Percentiles rank a stretch among this genome's conserved stretches.
These are phyloP conservation scores for Lactifluus hygrophoroides DNA, from an alignment of 768 basidiomycete genomes.

Conservation along the genomic window DNA sequence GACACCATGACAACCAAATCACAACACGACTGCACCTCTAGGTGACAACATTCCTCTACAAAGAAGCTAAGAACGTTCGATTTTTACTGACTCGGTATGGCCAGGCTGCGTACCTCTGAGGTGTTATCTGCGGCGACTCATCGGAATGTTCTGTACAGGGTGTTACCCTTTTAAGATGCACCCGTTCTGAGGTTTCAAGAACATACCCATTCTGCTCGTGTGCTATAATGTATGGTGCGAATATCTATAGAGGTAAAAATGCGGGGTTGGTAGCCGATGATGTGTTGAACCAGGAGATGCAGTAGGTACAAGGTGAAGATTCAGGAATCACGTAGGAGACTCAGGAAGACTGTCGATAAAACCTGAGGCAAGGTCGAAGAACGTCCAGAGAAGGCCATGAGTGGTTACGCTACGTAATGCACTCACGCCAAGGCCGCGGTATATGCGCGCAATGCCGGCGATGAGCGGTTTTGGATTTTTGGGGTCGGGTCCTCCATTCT, in stretches of 20 bases:
- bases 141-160: background rate
- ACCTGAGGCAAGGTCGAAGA: conserved; percentile 72
- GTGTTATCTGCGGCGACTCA: background rate
- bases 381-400: conserved; percentile 89
- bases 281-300: conserved; percentile 3
- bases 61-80: background rate
- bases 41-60: background rate
- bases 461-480: conserved; percentile 66
- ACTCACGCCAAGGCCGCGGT: conserved; percentile 90
- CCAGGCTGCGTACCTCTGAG: background rate
- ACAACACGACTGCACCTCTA: background rate
- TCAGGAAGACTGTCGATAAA: conserved; percentile 58
- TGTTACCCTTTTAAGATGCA: background rate
- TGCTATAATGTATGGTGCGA: conserved; percentile 17
- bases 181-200: background rate
- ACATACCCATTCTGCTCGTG: conserved; percentile 4
- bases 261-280: conserved; percentile 5
- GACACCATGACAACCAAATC: background rate
- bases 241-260: conserved; percentile 14
- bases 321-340: background rate
- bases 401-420: conserved; percentile 88
- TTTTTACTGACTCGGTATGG: background rate
- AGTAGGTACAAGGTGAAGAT: conserved; percentile 1
- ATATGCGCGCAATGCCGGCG: conserved; percentile 74
- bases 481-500: conserved; percentile 61